A percentile compares a stretch with the other conserved stretches of the same genome.
phyloP scores from a whole-genome alignment of 306 rosid species.

The Lagenaria siceraria region DNA sequence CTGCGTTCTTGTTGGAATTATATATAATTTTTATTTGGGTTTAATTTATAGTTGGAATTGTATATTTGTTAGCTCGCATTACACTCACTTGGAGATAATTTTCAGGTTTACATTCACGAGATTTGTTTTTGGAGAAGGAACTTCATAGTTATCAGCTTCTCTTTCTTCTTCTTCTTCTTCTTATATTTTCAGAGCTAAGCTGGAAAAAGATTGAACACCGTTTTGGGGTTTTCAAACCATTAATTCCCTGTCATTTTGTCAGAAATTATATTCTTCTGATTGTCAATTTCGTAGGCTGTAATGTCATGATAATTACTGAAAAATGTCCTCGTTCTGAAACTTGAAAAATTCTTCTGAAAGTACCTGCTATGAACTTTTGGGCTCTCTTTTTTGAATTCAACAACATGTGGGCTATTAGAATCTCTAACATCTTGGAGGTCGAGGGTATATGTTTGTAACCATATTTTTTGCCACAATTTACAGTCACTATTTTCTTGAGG shows the following conservation, averaged over 20 bases:
- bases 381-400: background rate
- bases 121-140: background rate
- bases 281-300: background rate
- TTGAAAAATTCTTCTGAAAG: background rate
- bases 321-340: background rate
- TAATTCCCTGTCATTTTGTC: background rate
- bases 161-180: background rate
- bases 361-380: background rate
- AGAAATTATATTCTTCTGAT: background rate
- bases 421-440: too few species aligned
- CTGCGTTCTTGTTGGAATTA: background rate
- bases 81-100: background rate
- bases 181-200: background rate
- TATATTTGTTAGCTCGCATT: background rate
- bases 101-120: background rate
- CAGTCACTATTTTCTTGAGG: background rate
- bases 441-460: background rate
- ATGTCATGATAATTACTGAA: background rate
- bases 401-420: too few species aligned
- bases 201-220: background rate
- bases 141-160: background rate
- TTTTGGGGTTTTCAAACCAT: background rate
- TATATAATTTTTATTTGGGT: background rate
- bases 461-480: background rate
- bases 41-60: background rate